phyloP scores from a whole-genome alignment of 2,329 filamentous ascomycete species.

The Claviceps digitariae region DNA sequence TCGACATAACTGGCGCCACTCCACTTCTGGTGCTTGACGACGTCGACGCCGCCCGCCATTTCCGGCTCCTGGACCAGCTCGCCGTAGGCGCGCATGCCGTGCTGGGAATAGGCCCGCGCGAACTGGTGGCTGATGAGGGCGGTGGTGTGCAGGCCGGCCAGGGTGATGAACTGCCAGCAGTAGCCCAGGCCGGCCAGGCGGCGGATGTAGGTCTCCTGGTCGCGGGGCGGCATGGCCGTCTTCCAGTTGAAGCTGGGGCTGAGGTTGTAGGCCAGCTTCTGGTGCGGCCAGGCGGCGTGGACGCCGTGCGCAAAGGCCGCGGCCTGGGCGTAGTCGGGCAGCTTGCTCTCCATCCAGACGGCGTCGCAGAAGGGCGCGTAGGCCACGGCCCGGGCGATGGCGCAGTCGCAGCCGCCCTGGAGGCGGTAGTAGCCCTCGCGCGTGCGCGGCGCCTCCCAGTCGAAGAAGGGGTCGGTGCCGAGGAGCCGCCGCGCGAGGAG shows the following conservation, averaged over 20 bases:
- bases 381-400: constrained; percentile 77
- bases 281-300: constrained; percentile 87
- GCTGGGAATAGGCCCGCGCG: constrained; percentile 62
- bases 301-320: constrained; percentile 88
- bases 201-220: constrained; percentile 95
- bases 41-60: constrained; percentile 80
- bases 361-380: constrained; percentile 90
- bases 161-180: constrained; percentile 99
- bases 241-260: constrained; percentile 99
- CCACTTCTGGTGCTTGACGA: constrained; percentile 99
- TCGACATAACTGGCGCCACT: constrained; percentile 90
- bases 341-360: constrained; percentile 99
- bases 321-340: constrained; percentile 83
- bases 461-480: constrained; percentile 73
- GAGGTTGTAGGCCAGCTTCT: constrained; percentile 98
- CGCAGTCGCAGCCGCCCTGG: constrained; percentile 80
- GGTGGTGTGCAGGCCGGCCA: constrained; percentile 90
- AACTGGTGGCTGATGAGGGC: constrained; percentile 87
- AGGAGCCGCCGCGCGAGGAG: constrained; percentile 65
- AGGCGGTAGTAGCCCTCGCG: constrained; percentile 93
- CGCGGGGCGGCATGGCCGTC: constrained; percentile 75
- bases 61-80: constrained; percentile 97
- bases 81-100: constrained; percentile 93
- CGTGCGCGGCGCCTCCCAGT: constrained; percentile 91
- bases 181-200: constrained; percentile 80